Evolutionary conservation across 306 rosid species (phyloP), one percentile per base, ranked within the genome.

Genomic region (Vigna angularis): DNA sequence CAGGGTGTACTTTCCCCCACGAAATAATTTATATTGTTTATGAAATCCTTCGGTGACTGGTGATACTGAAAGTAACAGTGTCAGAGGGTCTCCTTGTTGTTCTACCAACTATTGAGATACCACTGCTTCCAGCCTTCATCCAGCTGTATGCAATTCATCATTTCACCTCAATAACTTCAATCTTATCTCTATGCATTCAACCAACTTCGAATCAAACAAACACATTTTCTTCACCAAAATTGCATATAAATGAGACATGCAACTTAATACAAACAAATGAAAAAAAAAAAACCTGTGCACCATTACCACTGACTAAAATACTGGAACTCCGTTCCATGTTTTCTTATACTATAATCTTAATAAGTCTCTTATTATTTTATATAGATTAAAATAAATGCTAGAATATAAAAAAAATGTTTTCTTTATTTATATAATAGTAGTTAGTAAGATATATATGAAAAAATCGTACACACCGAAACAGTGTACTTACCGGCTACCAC

Each of bases 141-240:
- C 78, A 84, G 66, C 90, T 84, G 90, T 81, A 24, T 56, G 34
- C 78, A 66, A 81, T 20, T 55, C 61, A 49, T 65, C 22, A 17
- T 36, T 28, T 70, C 73, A 28, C 28, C 77, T 8, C 76, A 62
- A 47, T 82, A 64, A 61, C 82, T 76, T 53, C 48, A 42, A 15
- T 62, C 30, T 45, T 45, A 45, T 45, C 13, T 34, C 6, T 5
- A 2, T 32, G 28, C 28, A 1, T 26, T 26, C 28, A 24, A 24
- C 28, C 12, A 1, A 42, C 10, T 2, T 6, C 3, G 3, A 22
- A 56, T 8, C 11, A 56, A 56, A 22, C 16, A 10, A 56, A 6
- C 3, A 18, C 3, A 53, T 53, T 8, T 3, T 6, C 58, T 52
- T n/a, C 26, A 52, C 11, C 26, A n/a, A 52, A 52, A 17, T 17